Evolutionary conservation across 108 stramenopile species (phyloP), one percentile per base, ranked within the genome.

Genomic region (Fragilaria crotonensis): DNA sequence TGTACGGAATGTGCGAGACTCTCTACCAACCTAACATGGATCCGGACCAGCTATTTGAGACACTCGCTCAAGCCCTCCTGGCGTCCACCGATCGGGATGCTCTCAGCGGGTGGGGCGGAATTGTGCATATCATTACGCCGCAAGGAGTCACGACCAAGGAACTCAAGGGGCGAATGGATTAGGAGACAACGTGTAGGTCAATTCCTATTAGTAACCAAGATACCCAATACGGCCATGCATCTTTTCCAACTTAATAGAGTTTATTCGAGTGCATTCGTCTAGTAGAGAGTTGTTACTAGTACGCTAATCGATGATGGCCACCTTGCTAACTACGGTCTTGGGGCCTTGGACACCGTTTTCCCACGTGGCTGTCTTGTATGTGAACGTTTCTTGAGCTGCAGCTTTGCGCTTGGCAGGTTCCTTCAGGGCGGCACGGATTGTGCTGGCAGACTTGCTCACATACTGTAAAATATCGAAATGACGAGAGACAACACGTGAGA

Each of bases 1-100:
- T 98, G 72, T 95, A 95, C 63, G 99, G 99, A 25, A 98, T 95
- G 90, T 99, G 99, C 69, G 99, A 99, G 67, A 77, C 94, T 47
- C 72, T 99, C 33, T 99, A 84, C 66, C 79, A 89, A 72, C 95
- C 95, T 33, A 83, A 97, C 66, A 74, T 97, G 83, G 82, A 94
- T 48, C 82, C 93, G 48, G 97, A 99, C 59, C 84, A 89, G 62
- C 75, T 99, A 48, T 98, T 99, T 72, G 99, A 99, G 71, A 95
- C 95, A 0, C 67, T 99, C 58, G 84, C 90, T 0, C 99, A 99
- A 72, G 87, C 90, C n/a, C 66, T 99, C 53, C 74, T 98, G 65
- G 83, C 96, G 18, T 78, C 90, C 57, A 95, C 98, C 51, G 99
- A 99, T 68, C 63, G 99, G 45, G 99, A 99, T 77, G 93, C 97